A percentile compares a stretch with the other conserved stretches of the same genome.
Conservation (phyloP, 1,284 basidiomycete genomes). For the Fomitopsis palustris region DNA sequence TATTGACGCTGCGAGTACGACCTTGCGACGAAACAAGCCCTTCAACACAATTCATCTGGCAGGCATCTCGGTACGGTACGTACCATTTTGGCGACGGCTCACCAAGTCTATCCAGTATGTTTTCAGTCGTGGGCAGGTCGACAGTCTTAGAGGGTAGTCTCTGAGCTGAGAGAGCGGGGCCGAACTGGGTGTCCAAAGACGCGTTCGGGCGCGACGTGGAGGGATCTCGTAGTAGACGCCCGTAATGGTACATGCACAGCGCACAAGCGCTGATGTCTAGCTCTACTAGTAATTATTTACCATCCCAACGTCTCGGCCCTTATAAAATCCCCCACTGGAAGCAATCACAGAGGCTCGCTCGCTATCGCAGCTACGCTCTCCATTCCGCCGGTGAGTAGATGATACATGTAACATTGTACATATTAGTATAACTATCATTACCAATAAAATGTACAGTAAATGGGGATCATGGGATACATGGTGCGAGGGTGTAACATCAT, state of each 20-base stretch:
- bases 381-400: too few species aligned
- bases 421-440: too few species aligned
- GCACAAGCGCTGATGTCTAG: not conserved
- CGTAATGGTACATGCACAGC: not conserved
- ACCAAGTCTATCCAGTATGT: not conserved
- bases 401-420: too few species aligned
- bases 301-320: too few species aligned
- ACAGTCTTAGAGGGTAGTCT: not conserved
- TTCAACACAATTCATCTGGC: not conserved
- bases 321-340: too few species aligned
- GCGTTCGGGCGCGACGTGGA: not conserved
- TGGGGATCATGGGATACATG: too few species aligned
- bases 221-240: not conserved
- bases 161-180: not conserved
- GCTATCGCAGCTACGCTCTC: too few species aligned
- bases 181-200: not conserved
- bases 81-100: not conserved
- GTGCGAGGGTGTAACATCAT: too few species aligned
- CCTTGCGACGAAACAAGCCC: slow-evolving; percentile 41
- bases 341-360: too few species aligned
- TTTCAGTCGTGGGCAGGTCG: not conserved
- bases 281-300: not conserved
- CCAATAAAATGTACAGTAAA: too few species aligned
- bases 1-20: slow-evolving; percentile 91
- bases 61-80: not conserved